These are phyloP conservation scores for Microstegium vimineum DNA, from an alignment of 176 grass and related monocot species.

Conservation along the genomic window DNA sequence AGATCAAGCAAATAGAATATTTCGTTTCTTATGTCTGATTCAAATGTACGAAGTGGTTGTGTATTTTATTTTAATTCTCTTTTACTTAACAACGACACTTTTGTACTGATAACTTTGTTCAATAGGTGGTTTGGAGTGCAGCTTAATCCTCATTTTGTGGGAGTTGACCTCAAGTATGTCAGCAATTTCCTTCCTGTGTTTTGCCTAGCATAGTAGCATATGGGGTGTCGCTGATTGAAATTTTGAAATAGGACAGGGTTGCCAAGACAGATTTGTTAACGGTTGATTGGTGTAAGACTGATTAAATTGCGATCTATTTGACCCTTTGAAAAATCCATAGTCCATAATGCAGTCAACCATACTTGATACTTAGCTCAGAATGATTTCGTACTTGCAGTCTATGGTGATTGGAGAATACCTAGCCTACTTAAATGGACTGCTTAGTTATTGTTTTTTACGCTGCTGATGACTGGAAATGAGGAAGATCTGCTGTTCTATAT, in stretches of 20 bases:
- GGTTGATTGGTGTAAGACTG: background rate
- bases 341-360: background rate
- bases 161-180: conserved; percentile 97
- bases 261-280: background rate
- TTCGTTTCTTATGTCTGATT: conserved; percentile 10
- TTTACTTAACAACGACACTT: conserved; percentile 2
- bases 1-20: background rate
- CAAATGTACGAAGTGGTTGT: background rate
- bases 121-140: conserved; percentile 97
- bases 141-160: conserved; percentile 96
- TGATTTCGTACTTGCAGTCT: background rate
- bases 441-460: conserved; percentile 6
- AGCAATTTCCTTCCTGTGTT: conserved; percentile 14
- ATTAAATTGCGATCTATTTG: background rate
- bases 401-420: background rate
- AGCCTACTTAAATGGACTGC: background rate
- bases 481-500: background rate
- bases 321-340: background rate
- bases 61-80: background rate
- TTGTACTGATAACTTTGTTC: conserved; percentile 27
- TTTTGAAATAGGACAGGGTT: background rate
- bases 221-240: background rate
- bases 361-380: background rate
- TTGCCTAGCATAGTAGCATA: conserved; percentile 17
- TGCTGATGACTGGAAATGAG: background rate